Evolutionary conservation across 352 stramenopile genomes (phyloP).

Genomic region (Phytopythium vexans): DNA sequence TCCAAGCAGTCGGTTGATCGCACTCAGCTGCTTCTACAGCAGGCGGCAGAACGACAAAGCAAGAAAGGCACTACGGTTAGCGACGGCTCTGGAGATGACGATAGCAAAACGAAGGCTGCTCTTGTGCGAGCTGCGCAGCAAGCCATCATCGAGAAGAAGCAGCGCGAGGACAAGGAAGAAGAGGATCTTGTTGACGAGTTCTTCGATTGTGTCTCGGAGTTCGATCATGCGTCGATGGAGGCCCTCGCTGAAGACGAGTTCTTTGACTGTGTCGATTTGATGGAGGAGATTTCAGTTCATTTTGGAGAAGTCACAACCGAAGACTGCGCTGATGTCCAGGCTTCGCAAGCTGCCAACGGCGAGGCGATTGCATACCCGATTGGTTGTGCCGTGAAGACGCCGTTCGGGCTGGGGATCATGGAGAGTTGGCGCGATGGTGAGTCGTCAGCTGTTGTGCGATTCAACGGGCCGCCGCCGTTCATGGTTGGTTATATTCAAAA

Average conservation of each 20-base stretch:
- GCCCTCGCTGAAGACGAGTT: slow-evolving; percentile 79
- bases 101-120: not conserved
- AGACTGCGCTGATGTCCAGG: too few relatives aligned
- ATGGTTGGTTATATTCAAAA: slow-evolving; percentile 64
- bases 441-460: slow-evolving; percentile 45
- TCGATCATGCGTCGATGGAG: slow-evolving; percentile 50
- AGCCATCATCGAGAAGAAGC: slow-evolving; percentile 27
- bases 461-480: slow-evolving; percentile 12
- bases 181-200: slow-evolving; percentile 67
- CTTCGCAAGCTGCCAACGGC: not conserved
- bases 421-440: slow-evolving; percentile 36
- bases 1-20: slow-evolving; percentile 14
- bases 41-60: slow-evolving; percentile 28
- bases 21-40: slow-evolving; percentile 23
- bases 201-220: slow-evolving; percentile 59
- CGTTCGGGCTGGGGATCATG: slow-evolving; percentile 58
- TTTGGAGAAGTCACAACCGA: slow-evolving; percentile 14
- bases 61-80: slow-evolving; percentile 19
- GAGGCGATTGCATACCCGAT: slow-evolving; percentile 25
- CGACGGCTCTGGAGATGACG: slow-evolving; percentile 2
- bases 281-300: slow-evolving; percentile 43
- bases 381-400: slow-evolving; percentile 54
- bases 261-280: slow-evolving; percentile 73
- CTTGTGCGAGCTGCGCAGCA: slow-evolving; percentile 17
- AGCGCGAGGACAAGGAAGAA: slow-evolving; percentile 31